Percentiles rank a stretch among this genome's conserved stretches.
phyloP scores from a whole-genome alignment of 345 rosid genomes.

The Syzygium jambos region DNA sequence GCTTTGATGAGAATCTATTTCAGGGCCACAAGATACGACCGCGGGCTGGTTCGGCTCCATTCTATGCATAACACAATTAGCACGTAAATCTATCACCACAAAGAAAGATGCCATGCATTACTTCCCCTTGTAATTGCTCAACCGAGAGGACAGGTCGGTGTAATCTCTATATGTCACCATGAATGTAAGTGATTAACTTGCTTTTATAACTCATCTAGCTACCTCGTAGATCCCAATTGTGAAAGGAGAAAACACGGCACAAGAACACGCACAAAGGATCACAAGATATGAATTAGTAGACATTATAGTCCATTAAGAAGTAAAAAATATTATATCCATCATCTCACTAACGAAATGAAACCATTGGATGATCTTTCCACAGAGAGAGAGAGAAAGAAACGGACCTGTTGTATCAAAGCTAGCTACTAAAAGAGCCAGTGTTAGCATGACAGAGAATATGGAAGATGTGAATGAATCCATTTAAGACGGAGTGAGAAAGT shows the following conservation, averaged over 20 bases:
- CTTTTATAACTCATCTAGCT: not conserved
- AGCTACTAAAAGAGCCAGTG: conserved; percentile 3
- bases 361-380: not conserved
- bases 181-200: not conserved
- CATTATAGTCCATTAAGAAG: not conserved
- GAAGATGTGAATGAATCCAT: not conserved
- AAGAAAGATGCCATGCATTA: not conserved
- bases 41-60: not conserved
- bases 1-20: not conserved
- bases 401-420: conserved; percentile 10
- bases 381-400: not conserved
- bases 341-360: not conserved
- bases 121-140: not conserved
- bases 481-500: not conserved
- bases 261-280: not conserved
- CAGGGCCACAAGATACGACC: not conserved
- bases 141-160: not conserved
- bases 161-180: not conserved
- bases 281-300: not conserved
- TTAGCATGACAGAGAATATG: not conserved
- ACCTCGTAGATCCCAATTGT: not conserved
- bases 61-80: not conserved
- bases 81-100: not conserved
- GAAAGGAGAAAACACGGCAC: not conserved
- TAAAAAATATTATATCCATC: not conserved